Evolutionary conservation across 768 basidiomycete genomes (phyloP).

Genomic region (Pleurotus pulmonarius): DNA sequence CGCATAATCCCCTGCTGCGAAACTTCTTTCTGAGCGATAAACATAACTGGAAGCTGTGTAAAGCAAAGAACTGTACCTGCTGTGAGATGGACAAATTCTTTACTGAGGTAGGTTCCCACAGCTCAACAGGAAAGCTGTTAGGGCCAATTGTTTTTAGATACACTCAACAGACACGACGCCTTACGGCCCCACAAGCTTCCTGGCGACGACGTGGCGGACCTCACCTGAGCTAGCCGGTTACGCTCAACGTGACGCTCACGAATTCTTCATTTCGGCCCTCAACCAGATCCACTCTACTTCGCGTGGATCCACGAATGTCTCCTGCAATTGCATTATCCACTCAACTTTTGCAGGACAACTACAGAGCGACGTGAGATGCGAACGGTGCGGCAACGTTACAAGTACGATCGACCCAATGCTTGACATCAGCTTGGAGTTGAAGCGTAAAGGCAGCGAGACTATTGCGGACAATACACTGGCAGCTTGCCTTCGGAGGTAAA

Average conservation of each 20-base stretch:
- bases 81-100: conserved; percentile 93
- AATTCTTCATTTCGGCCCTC: conserved; percentile 78
- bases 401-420: conserved; percentile 86
- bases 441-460: conserved; percentile 42
- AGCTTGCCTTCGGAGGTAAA: conserved; percentile 71
- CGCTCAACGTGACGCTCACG: conserved; percentile 92
- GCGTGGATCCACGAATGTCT: conserved; percentile 67
- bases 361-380: conserved; percentile 88
- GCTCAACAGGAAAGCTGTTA: conserved; percentile 6
- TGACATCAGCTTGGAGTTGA: conserved; percentile 86
- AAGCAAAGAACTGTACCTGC: conserved; percentile 70
- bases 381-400: conserved; percentile 74
- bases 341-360: conserved; percentile 84
- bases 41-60: conserved; percentile 75
- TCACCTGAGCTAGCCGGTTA: conserved; percentile 85
- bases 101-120: conserved; percentile 48
- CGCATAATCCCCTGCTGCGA: conserved; percentile 85
- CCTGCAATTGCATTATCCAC: conserved; percentile 90
- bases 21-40: conserved; percentile 90
- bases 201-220: conserved; percentile 80
- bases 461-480: conserved; percentile 60
- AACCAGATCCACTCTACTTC: conserved; percentile 86
- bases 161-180: conserved; percentile 57
- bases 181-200: conserved; percentile 79
- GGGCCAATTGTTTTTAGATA: conserved; percentile 30